Base-by-base conservation (phyloP, 305 asterid genomes). In the Caryopteris hybrid region DNA sequence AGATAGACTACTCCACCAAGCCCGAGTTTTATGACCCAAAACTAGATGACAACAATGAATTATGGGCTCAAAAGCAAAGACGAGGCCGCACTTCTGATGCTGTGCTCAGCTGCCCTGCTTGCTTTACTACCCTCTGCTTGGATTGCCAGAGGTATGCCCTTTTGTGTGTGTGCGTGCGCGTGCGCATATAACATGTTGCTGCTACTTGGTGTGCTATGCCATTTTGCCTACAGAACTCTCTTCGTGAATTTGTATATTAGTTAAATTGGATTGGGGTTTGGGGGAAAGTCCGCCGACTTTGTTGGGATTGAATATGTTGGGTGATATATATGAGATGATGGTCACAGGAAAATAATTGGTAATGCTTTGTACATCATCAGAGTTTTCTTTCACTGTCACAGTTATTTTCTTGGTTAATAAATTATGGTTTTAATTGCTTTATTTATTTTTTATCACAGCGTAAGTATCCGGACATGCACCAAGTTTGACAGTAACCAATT, bases 61-160 rank as follows among this genome's bases (percentile, higher is more conserved):
- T 78, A 58, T 90, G 98, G 97, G 91, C 80, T 54, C 85, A 81
- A 9, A 88, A 81, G 76, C 84, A 83, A 70, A 78, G 92, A 69
- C 64, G 79, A 51, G 95, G 95, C 33, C 86, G 65, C 52, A 59
- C 22, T 58, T 90, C 96, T 61, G 98, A 92, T 70, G 98, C 91
- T 47, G 88, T 86, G 22, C 98, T 92, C 52, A 86, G 86, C 74
- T 92, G 97, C 82, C 98, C 98, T 61, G 96, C 97, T 79, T 92
- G 97, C 83, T 90, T 90, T 72, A 90, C 96, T 64, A 92, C 96
- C 45, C 88, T 92, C 51, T 92, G 91, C 70, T 71, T 88, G 39
- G 98, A 92, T 72, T 84, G 88, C 79, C 98, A 90, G 72, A 90
- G 97, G 98, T 85, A 74, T 41, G 43, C 38, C 17, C 16, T 16